Percentiles rank a stretch among this genome's conserved stretches.
These are phyloP conservation scores for Oryza glumipatula DNA, from an alignment of 176 grass and related monocot species.

Conservation along the genomic window DNA sequence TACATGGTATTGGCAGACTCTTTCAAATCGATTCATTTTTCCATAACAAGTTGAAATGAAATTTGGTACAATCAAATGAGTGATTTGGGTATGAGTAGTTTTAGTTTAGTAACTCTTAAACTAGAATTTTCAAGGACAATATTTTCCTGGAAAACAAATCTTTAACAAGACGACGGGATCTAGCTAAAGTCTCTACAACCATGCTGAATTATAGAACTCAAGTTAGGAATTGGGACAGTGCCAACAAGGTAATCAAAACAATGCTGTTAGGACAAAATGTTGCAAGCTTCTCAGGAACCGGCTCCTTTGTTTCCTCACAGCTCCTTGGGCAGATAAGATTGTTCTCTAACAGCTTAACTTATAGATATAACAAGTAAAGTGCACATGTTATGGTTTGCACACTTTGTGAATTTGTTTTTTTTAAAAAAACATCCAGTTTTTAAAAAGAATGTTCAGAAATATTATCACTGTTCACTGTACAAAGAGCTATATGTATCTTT, in stretches of 20 bases:
- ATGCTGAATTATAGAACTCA: background rate
- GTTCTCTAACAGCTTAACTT: background rate
- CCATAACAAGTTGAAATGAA: no score
- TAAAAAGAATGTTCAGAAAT: background rate
- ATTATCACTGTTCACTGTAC: background rate
- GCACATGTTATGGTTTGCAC: background rate
- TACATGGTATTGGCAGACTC: background rate
- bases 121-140: background rate
- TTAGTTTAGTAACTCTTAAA: background rate
- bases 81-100: no score
- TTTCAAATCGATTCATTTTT: background rate
- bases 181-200: background rate
- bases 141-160: slow-evolving; percentile 1
- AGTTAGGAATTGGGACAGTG: slow-evolving; percentile 3
- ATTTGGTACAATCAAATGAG: no score
- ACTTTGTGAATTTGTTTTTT: background rate
- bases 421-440: background rate
- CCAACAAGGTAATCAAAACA: background rate
- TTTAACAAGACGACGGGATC: background rate
- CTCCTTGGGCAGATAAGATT: slow-evolving; percentile 5
- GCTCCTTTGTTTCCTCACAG: background rate
- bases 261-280: background rate
- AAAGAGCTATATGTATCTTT: background rate
- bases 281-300: background rate
- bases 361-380: background rate